Evolutionary conservation across 495 filamentous ascomycete species (phyloP), one percentile per base, ranked within the genome.

Genomic region (Jackrogersella multiformis): DNA sequence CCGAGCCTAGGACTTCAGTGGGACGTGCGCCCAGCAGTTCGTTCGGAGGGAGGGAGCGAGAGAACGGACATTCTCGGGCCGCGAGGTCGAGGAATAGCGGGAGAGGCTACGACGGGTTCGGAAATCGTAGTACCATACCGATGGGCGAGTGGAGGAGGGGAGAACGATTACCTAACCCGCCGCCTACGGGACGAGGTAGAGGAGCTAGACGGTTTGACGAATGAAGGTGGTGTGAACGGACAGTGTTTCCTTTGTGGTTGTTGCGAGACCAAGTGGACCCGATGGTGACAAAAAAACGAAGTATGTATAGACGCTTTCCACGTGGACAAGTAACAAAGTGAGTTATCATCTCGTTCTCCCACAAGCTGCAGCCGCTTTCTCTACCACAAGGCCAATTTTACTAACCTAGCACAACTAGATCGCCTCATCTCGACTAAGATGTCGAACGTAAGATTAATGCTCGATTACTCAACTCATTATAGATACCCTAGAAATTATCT

Each of bases 131-230:
- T 24, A 73, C 74, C 13, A 76, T 87, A 39, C 86, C 86, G 0
- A 68, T 62, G 5, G 86, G 86, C 4, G 86, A 87, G 69, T 88
- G 86, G 86, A 81, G 85, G 71, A 78, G 86, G 61, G 86, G 86
- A 0, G 85, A 88, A 69, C 77, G 78, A 54, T 59, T 86, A 38
- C 84, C 85, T 49, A 83, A 84, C 21, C 73, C 68, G 35, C 67
- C 73, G 0, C 20, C 55, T 46, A 34, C 44, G 20, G 69, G 55
- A 23, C 62, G 71, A 42, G 52, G 68, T 23, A 75, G 74, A 26
- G 73, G 76, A 10, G 68, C 66, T n/a, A 74, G 75, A 24, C 73
- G 82, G n/a, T 74, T 66, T 73, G 68, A 60, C 26, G 15, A 1
- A 18, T 23, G 12, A 26, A 4, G 30, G 12, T 53, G 28, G 30